Conservation (phyloP, 306 rosid genomes). For the Citrullus mucosospermus region DNA sequence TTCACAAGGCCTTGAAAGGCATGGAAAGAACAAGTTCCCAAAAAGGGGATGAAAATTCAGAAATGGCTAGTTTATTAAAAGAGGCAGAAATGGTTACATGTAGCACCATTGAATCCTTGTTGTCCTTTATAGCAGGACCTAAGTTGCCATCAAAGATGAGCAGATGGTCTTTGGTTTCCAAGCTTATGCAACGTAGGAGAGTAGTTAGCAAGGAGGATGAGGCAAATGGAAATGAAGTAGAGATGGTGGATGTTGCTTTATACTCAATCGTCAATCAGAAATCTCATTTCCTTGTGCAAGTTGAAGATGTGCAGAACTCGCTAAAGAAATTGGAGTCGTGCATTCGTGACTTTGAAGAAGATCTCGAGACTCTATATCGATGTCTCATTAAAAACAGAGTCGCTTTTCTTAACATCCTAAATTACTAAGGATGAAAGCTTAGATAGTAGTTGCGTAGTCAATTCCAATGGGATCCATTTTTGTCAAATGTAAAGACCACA, state of each 20-base stretch:
- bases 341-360: slow-evolving; percentile 6
- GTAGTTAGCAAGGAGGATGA: not conserved
- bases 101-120: not conserved
- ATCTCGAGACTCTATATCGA: slow-evolving; percentile 9
- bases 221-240: slow-evolving; percentile 2
- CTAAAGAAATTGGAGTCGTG: slow-evolving; percentile 2
- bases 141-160: slow-evolving; percentile 1
- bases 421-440: slow-evolving; percentile 7
- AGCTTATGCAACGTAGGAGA: slow-evolving; percentile 8
- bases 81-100: slow-evolving; percentile 5
- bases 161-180: slow-evolving; percentile 14
- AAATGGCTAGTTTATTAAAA: not conserved
- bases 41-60: slow-evolving; percentile 1
- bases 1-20: slow-evolving; percentile 8
- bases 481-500: not conserved
- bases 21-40: not conserved
- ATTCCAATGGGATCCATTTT: not conserved
- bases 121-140: slow-evolving; percentile 6
- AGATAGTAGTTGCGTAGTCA: not conserved
- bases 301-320: not conserved
- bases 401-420: slow-evolving; percentile 20
- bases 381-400: slow-evolving; percentile 13
- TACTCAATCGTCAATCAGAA: not conserved
- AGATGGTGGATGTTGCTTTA: slow-evolving; percentile 9
- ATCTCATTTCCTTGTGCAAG: not conserved